Percentiles rank a stretch among this genome's conserved stretches.
These are phyloP conservation scores for Pseudoscleropodium purum DNA, from an alignment of 225 moss, liverwort and hornwort species.

Conservation along the genomic window DNA sequence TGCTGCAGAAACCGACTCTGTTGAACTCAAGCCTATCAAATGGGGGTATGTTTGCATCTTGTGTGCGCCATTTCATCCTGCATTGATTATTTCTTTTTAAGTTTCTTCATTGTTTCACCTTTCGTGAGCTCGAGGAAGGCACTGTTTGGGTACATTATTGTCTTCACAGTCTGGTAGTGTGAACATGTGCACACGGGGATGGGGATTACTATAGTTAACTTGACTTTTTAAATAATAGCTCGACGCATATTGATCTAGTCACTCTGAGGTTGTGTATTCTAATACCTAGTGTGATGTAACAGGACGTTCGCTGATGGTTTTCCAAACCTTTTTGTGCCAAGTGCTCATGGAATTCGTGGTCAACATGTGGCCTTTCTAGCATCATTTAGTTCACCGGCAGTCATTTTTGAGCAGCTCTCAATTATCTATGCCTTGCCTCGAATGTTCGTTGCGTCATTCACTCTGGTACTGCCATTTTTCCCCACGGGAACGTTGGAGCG, in stretches of 20 bases:
- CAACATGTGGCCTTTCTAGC: constrained; percentile 98
- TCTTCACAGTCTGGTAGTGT: not conserved
- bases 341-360: constrained; percentile 92
- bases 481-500: constrained; percentile 98
- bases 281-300: constrained; percentile 2
- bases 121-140: not conserved
- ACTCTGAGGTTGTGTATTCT: not conserved
- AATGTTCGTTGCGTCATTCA: constrained; percentile 96
- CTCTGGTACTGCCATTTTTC: constrained; percentile 92
- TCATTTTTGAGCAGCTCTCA: constrained; percentile 96
- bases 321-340: constrained; percentile 92
- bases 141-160: not conserved
- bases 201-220: not conserved
- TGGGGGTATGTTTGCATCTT: constrained; percentile 50
- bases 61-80: not conserved
- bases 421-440: constrained; percentile 94
- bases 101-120: not conserved
- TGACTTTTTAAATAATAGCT: not conserved
- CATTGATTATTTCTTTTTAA: not conserved
- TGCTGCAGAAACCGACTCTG: constrained; percentile 83
- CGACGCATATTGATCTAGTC: not conserved
- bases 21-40: constrained; percentile 76
- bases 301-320: constrained; percentile 97
- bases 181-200: not conserved
- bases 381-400: constrained; percentile 74